Evolutionary conservation across 2,329 filamentous ascomycete genomes (phyloP), one percentile per base, ranked within the genome.

Genomic region (Fusarium nematophilum): DNA sequence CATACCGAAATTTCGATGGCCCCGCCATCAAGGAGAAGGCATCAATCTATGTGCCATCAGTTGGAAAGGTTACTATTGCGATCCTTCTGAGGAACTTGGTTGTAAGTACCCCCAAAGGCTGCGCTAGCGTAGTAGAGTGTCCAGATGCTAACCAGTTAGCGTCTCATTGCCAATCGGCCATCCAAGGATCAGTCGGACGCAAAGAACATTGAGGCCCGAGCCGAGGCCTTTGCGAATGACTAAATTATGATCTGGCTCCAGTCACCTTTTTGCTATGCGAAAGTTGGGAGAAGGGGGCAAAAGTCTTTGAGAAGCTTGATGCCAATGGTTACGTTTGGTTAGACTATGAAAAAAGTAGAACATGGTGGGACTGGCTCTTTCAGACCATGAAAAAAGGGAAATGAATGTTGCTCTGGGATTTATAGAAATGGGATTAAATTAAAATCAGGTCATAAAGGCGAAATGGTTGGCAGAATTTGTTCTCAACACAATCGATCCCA

Each of bases 51-150:
- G 93, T 98, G 14, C 95, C 95, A 2, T 95, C 94, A 0, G 96
- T 97, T 65, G 95, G 95, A 68, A 99, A 98, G 81, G 94, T 98
- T 40, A 99, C 95, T 0, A 98, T 98, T 73, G 91, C 94, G 13
- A 89, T 97, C 27, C 79, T 99, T 54, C 80, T 98, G 70, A 84
- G 95, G 52, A 99, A 99, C 72, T 78, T 98, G 29, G 83, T 98
- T 72, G 91, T 95, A 79, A 78, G 89, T 84, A 3, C 14, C 49
- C 27, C 14, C 44, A 11, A 14, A 30, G 21, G 21, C 21, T 4
- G 21, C 21, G 4, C 21, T 17, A 50, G 39, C 6, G 23, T 14
- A 49, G 10, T 36, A 51, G 39, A 17, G 14, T 27, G 45, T 27
- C 9, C 34, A 11, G 31, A 46, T 52, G 49, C 73, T 76, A 59